A percentile compares a stretch with the other conserved stretches of the same genome.
Evolutionary conservation across 2,329 filamentous ascomycete species (phyloP).

Genomic region (Aureobasidium melanogenum): DNA sequence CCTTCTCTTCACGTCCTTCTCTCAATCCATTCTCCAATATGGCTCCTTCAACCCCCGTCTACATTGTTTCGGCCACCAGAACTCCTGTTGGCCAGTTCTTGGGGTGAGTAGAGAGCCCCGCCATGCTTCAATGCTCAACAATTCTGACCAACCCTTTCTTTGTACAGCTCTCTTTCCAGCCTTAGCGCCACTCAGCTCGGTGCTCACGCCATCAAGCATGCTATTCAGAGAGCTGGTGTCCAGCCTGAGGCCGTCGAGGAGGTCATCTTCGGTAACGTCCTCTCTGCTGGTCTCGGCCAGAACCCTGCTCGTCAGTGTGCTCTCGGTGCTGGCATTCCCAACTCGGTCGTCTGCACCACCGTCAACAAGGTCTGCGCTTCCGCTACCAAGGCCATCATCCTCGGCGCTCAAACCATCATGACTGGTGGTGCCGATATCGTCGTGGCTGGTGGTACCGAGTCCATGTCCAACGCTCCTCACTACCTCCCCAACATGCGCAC

Average conservation of each 20-base stretch:
- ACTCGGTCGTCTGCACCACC: slow-evolving; percentile 76
- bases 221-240: slow-evolving; percentile 78
- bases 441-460: slow-evolving; percentile 90
- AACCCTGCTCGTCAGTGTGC: slow-evolving; percentile 93
- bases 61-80: slow-evolving; percentile 86
- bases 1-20: background rate
- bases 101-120: slow-evolving; percentile 51
- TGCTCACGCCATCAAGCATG: slow-evolving; percentile 83
- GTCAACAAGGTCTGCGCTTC: slow-evolving; percentile 99
- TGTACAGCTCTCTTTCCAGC: slow-evolving; percentile 71
- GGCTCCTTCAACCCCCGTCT: slow-evolving; percentile 77
- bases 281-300: slow-evolving; percentile 91
- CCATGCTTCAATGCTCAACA: background rate
- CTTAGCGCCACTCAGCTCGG: slow-evolving; percentile 81
- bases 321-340: slow-evolving; percentile 73
- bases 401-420: slow-evolving; percentile 95
- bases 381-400: slow-evolving; percentile 83
- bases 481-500: slow-evolving; percentile 82
- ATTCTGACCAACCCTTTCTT: slow-evolving; percentile 16
- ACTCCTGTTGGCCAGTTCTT: slow-evolving; percentile 93
- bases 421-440: slow-evolving; percentile 89
- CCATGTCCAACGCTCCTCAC: slow-evolving; percentile 97
- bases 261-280: slow-evolving; percentile 96
- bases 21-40: slow-evolving; percentile 37
- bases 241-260: slow-evolving; percentile 88